Conservation (phyloP, 495 filamentous ascomycete species). For the Aspergillus sclerotioniger region DNA sequence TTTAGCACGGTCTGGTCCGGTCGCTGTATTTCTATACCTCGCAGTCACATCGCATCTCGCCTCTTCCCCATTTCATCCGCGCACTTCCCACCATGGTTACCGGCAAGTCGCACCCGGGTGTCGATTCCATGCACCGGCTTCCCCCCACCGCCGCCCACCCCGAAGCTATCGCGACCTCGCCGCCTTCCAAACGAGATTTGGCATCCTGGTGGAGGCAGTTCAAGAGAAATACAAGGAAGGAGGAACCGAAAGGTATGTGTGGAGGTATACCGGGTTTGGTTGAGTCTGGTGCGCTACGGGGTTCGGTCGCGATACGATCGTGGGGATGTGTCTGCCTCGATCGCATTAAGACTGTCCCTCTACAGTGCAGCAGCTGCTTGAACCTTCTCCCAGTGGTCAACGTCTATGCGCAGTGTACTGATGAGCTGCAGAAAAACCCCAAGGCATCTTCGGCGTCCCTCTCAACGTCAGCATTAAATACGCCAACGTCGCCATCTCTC, state of each 20-base stretch:
- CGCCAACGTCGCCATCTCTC: conserved; percentile 96
- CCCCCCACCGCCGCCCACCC: conserved; percentile 33
- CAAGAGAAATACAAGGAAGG: conserved; percentile 68
- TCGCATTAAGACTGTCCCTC: conserved; percentile 2
- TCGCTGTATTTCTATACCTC: conserved; percentile 5
- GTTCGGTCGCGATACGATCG: conserved; percentile 12
- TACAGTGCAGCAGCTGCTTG: too few relatives aligned
- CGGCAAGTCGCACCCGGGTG: conserved; percentile 41
- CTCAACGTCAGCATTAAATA: conserved; percentile 94
- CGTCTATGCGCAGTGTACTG: conserved; percentile 5
- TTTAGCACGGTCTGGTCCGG: conserved; percentile 8
- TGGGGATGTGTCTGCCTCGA: neutral
- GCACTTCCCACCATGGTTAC: conserved; percentile 39
- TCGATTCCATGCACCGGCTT: conserved; percentile 34
- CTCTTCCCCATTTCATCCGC: conserved; percentile 3
- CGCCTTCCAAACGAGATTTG: conserved; percentile 75
- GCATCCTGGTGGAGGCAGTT: conserved; percentile 93
- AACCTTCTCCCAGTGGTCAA: too few relatives aligned
- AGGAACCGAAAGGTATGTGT: conserved; percentile 72
- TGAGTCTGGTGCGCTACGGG: neutral
- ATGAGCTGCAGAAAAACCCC: conserved; percentile 30
- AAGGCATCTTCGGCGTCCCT: conserved; percentile 90
- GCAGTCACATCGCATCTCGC: conserved; percentile 9
- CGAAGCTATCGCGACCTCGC: conserved; percentile 44
- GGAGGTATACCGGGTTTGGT: neutral